These are phyloP conservation scores for Rhodofomes roseus DNA, from an alignment of 1,284 basidiomycete genomes.

Conservation along the genomic window DNA sequence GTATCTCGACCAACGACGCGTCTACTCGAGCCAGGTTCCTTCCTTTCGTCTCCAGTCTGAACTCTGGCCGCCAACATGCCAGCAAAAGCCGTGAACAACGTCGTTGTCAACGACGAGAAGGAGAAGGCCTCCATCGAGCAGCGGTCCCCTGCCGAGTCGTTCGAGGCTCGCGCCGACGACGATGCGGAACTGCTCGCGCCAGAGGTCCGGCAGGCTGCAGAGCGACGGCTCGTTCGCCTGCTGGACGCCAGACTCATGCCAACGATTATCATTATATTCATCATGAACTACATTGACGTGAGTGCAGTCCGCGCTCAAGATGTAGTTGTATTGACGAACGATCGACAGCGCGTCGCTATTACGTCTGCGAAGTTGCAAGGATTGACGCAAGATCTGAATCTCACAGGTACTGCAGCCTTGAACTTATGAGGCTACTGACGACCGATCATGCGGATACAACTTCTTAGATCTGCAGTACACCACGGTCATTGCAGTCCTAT, in stretches of 20 bases:
- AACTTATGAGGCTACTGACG: neutral
- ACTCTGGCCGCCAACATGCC: neutral
- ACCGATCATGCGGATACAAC: neutral
- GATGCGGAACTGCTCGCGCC: constrained; percentile 2
- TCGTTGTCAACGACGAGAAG: neutral
- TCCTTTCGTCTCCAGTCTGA: neutral
- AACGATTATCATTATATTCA: constrained; percentile 56
- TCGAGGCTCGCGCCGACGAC: neutral
- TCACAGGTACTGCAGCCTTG: constrained; percentile 36
- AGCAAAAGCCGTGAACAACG: neutral
- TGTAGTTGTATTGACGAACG: neutral
- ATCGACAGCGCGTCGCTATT: constrained; percentile 49
- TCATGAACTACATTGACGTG: constrained; percentile 72
- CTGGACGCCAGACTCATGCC: constrained; percentile 58
- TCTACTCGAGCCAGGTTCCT: no score
- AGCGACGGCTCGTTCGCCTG: neutral
- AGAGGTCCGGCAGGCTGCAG: neutral
- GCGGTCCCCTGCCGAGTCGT: neutral
- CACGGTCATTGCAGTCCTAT: constrained; percentile 57
- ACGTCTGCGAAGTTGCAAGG: constrained; percentile 60
- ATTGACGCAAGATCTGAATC: constrained; percentile 50
- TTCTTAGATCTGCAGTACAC: constrained; percentile 55
- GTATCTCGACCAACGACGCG: neutral
- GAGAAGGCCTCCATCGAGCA: constrained; percentile 1
- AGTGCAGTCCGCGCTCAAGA: constrained; percentile 15